These are phyloP conservation scores for Stachybotrys elegans DNA, from an alignment of 2,329 filamentous ascomycete species.

Conservation along the genomic window DNA sequence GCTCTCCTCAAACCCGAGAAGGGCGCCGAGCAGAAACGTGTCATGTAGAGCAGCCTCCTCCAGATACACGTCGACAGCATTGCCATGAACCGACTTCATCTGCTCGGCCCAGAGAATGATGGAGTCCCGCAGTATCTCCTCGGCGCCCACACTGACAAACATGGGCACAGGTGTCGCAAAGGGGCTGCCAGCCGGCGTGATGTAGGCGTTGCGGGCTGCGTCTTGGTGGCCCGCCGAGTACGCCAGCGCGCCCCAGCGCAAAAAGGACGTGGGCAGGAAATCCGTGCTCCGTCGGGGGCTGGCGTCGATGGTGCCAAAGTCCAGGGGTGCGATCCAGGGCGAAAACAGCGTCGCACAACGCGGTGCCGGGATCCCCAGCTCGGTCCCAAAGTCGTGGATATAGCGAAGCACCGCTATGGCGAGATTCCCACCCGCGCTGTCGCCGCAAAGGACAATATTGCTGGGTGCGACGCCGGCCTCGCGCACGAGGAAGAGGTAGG, in stretches of 20 bases:
- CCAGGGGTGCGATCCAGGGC: not conserved
- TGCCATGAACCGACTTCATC: not conserved
- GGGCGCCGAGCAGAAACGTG: not conserved
- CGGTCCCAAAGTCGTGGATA: conserved; percentile 10
- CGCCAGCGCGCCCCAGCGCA: not conserved
- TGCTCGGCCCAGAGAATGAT: not conserved
- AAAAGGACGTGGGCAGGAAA: not conserved
- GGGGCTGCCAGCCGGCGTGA: not conserved
- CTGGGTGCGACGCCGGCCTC: conserved; percentile 14
- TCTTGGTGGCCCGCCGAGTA: not conserved
- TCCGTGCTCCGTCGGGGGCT: not conserved
- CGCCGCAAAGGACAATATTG: conserved; percentile 23
- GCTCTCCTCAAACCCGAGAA: conserved; percentile 1
- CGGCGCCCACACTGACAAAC: not conserved
- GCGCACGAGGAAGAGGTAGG: conserved; percentile 19
- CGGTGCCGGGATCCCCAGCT: not conserved
- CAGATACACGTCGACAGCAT: not conserved
- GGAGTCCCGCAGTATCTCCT: not conserved
- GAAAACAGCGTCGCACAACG: not conserved
- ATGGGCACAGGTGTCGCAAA: not conserved
- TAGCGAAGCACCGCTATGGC: conserved; percentile 24
- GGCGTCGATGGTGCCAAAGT: not conserved
- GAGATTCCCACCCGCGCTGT: conserved; percentile 25
- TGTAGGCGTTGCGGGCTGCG: not conserved
- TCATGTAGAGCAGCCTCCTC: not conserved